Base-by-base conservation (phyloP, 768 basidiomycete genomes). In the Podaxis carcinomalis region DNA sequence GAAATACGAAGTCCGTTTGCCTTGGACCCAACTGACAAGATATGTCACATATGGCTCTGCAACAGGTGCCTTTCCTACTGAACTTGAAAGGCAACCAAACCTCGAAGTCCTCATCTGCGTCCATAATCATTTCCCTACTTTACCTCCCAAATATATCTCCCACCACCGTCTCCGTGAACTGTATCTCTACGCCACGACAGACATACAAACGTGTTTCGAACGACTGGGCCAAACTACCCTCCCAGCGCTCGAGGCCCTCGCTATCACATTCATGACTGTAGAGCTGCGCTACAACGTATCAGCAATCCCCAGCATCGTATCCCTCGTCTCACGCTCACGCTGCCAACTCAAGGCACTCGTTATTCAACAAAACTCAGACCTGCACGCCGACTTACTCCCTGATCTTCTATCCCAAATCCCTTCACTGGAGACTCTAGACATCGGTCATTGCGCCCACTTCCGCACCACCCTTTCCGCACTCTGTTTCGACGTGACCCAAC, bases 291-390 rank as follows among this genome's bases (percentile, higher is more conserved):
- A 44, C 14, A 27, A 44, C 23, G 25, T 32, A 21, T 56, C 54
- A 3, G 23, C 40, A 11, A 56, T 56, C 23, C 21, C 54, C 11
- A 16, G 21, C 23, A 42, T 56, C 40, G n/a, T 23, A 23, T 27
- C 54, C 3, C 54, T 56, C 54, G 40, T 56, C 25, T 3, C 37
- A 10, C 37, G 40, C 25, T 56, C 54, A 4, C n/a, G 27, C 11
- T 56, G 54, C n/a, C 36, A 28, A 39, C 54, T 56, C 40, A 56
- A 56, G 40, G n/a, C 39, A 25, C 54, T 56, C 21, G 54, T 42
- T 21, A 56, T 56, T 2, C 37, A 56, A 56, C 54, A 56, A 56
- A 44, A 23, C 54, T 56, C 32, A 10, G 25, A 19, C 25, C 39
- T 56, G 6, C 6, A 40, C 14, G 25, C 42, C n/a, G 40, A 44